Conservation (phyloP, 2,329 filamentous ascomycete genomes). For the Talaromyces sp. region DNA sequence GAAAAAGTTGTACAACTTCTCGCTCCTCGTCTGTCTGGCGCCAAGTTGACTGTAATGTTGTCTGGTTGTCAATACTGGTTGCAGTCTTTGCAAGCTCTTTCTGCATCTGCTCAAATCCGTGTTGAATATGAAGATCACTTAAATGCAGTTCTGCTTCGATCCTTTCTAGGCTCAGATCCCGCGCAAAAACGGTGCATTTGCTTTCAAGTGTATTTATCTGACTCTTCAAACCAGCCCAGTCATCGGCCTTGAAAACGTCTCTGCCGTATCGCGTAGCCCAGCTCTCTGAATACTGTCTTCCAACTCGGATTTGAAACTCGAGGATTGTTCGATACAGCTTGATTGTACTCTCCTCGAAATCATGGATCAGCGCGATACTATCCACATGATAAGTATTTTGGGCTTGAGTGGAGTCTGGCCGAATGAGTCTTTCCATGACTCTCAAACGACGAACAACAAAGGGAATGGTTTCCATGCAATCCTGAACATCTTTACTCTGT, state of each 20-base stretch:
- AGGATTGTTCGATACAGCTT: not conserved
- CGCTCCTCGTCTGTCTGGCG: constrained; percentile 7
- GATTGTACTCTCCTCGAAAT: not conserved
- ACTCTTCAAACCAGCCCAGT: not conserved
- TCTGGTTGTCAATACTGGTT: not conserved
- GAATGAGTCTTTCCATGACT: constrained; percentile 8
- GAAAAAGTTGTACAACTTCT: not conserved
- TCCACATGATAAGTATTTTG: not conserved
- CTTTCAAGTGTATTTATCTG: not conserved
- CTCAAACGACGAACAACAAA: constrained; percentile 3
- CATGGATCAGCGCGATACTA: not conserved
- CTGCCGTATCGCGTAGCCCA: constrained; percentile 1
- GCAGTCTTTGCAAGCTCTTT: not conserved
- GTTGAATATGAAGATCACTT: not conserved
- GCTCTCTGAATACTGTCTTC: not conserved
- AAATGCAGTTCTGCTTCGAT: not conserved
- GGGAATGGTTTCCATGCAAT: constrained; percentile 5
- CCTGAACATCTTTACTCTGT: constrained; percentile 1
- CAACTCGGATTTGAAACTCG: not conserved
- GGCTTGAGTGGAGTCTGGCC: not conserved
- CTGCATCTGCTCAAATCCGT: not conserved
- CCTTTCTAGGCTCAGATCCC: not conserved
- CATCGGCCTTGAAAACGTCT: not conserved
- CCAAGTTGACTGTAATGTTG: constrained; percentile 2
- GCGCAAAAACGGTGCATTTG: not conserved